Percentiles rank a stretch among this genome's conserved stretches.
phyloP scores from a whole-genome alignment of 2,329 filamentous ascomycete species.

The Colletotrichum falcatum region DNA sequence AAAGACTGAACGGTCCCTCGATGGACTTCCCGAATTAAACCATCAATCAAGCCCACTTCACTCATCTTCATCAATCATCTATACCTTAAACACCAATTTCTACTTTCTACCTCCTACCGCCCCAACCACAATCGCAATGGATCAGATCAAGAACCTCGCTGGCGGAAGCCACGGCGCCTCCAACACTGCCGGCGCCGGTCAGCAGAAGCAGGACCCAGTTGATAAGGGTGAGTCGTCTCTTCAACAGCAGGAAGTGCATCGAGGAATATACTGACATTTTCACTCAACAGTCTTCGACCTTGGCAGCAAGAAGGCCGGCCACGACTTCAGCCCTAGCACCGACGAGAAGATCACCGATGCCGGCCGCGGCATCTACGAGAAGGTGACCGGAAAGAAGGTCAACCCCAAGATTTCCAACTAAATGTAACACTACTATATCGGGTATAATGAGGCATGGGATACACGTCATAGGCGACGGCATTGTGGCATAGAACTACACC shows the following conservation, averaged over 20 bases:
- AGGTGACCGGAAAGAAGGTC: constrained; percentile 49
- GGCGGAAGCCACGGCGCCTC: constrained; percentile 10
- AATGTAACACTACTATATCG: not conserved
- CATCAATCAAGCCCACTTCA: not conserved
- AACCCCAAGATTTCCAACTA: constrained; percentile 53
- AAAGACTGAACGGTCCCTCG: not conserved
- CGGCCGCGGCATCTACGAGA: constrained; percentile 52
- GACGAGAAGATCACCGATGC: constrained; percentile 56
- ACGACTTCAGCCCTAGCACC: constrained; percentile 49
- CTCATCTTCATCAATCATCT: not conserved
- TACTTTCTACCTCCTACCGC: too few species aligned
- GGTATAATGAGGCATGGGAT: not conserved
- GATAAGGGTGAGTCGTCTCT: constrained; percentile 51
- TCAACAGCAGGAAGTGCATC: not conserved
- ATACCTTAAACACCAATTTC: not conserved
- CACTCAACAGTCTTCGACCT: constrained; percentile 48
- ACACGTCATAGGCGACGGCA: not conserved
- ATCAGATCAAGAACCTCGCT: constrained; percentile 33
- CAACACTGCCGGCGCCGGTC: constrained; percentile 17
- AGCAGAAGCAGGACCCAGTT: constrained; percentile 50
- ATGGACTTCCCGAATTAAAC: rapidly evolving
- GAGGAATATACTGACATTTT: not conserved
- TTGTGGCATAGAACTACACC: not conserved
- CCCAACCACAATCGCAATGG: constrained; percentile 10
- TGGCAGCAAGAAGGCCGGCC: constrained; percentile 51